phyloP scores from a whole-genome alignment of 768 basidiomycete species.

The Hygrocybe coccinea region DNA sequence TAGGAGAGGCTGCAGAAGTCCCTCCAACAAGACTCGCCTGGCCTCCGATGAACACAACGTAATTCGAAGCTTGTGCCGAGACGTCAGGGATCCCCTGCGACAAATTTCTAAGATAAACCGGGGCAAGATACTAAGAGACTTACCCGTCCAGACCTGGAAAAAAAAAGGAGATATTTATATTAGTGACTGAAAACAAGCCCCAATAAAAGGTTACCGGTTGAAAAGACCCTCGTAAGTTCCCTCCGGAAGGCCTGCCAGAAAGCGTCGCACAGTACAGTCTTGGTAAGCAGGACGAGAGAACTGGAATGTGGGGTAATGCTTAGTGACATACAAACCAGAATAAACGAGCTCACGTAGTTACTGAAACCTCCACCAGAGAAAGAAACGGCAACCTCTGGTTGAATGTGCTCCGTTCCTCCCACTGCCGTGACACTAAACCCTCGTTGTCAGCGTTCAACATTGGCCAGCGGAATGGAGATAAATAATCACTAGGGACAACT shows the following conservation, averaged over 20 bases:
- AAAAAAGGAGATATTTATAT: neutral
- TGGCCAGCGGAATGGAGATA: neutral
- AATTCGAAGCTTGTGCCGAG: slow-evolving; percentile 23
- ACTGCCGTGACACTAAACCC: slow-evolving; percentile 62
- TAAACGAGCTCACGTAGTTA: slow-evolving; percentile 42
- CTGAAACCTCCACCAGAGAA: slow-evolving; percentile 78
- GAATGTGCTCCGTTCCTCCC: slow-evolving; percentile 49
- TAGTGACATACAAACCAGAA: neutral
- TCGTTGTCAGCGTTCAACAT: neutral
- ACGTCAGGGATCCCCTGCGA: slow-evolving; percentile 29
- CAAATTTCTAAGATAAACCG: neutral
- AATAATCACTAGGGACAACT: slow-evolving; percentile 49
- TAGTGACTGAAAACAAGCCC: neutral
- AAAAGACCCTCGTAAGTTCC: slow-evolving; percentile 25
- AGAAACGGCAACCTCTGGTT: slow-evolving; percentile 55
- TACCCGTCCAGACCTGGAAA: slow-evolving; percentile 15
- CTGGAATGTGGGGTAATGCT: slow-evolving; percentile 2
- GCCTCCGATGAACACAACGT: slow-evolving; percentile 21
- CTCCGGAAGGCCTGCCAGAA: slow-evolving; percentile 21
- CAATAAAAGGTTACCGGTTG: slow-evolving; percentile 15
- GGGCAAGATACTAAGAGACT: neutral
- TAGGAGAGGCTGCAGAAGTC: slow-evolving; percentile 25
- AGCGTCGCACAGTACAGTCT: slow-evolving; percentile 25
- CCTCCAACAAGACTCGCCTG: slow-evolving; percentile 16
- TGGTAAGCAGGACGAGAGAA: slow-evolving; percentile 32